phyloP scores from a whole-genome alignment of 2,329 filamentous ascomycete species.

The Penicillium glabrum region DNA sequence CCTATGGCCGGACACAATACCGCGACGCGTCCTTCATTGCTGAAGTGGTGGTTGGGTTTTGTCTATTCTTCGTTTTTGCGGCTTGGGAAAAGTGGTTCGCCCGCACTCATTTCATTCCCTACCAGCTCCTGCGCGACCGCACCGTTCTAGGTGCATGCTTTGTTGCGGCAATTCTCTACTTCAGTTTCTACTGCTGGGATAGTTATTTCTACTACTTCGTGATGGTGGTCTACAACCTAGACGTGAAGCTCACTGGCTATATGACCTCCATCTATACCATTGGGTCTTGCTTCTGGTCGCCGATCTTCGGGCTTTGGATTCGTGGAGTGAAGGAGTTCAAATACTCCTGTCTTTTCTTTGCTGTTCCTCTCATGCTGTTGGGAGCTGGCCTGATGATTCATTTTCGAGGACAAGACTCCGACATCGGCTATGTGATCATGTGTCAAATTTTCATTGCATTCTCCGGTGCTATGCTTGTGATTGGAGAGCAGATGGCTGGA shows the following conservation, averaged over 20 bases:
- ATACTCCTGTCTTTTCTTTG: slow-evolving; percentile 51
- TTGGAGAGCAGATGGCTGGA: slow-evolving; percentile 58
- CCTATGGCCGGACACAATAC: slow-evolving; percentile 25
- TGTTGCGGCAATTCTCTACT: slow-evolving; percentile 48
- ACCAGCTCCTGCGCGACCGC: slow-evolving; percentile 48
- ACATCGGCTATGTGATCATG: slow-evolving; percentile 54
- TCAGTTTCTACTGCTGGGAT: slow-evolving; percentile 55
- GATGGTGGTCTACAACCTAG: slow-evolving; percentile 53
- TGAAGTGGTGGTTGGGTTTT: slow-evolving; percentile 54
- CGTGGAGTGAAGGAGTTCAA: slow-evolving; percentile 55
- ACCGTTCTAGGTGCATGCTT: slow-evolving; percentile 56
- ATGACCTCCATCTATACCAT: slow-evolving; percentile 54
- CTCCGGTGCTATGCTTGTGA: slow-evolving; percentile 53
- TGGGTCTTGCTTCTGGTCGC: slow-evolving; percentile 52
- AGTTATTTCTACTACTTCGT: slow-evolving; percentile 56
- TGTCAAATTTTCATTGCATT: slow-evolving; percentile 58
- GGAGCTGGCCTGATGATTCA: slow-evolving; percentile 57
- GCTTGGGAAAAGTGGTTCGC: slow-evolving; percentile 57
- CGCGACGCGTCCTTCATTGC: slow-evolving; percentile 47
- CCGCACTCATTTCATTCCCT: slow-evolving; percentile 54
- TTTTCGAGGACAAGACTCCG: slow-evolving; percentile 51
- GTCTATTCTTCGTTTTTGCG: slow-evolving; percentile 54
- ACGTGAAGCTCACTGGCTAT: slow-evolving; percentile 44
- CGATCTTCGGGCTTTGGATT: slow-evolving; percentile 54
- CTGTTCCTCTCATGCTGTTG: slow-evolving; percentile 51